A percentile compares a stretch with the other conserved stretches of the same genome.
Conservation (phyloP, 179 eudicot genomes). For the Camellia oleifera region DNA sequence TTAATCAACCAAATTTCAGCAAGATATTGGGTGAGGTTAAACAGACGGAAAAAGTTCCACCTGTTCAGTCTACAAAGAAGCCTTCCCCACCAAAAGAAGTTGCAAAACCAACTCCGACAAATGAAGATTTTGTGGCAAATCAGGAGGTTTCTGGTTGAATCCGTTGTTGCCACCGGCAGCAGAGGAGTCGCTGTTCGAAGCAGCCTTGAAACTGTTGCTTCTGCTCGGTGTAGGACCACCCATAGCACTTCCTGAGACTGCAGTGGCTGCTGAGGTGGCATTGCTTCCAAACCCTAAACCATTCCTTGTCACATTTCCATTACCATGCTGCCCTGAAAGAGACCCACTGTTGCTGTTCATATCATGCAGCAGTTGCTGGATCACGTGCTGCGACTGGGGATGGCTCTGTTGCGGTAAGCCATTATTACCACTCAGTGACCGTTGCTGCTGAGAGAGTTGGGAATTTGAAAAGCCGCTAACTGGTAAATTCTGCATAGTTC, state of each 20-base stretch:
- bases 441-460: slow-evolving; percentile 36
- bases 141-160: slow-evolving; percentile 41
- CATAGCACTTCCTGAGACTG: slow-evolving; percentile 28
- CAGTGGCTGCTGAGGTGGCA: slow-evolving; percentile 23
- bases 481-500: slow-evolving; percentile 37
- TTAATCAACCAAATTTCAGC: too few relatives aligned
- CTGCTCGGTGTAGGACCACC: slow-evolving; percentile 44
- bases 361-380: slow-evolving; percentile 65
- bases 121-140: slow-evolving; percentile 43
- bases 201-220: slow-evolving; percentile 62
- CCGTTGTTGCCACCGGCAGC: slow-evolving; percentile 46
- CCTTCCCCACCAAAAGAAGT: too few relatives aligned
- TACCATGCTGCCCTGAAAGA: slow-evolving; percentile 30
- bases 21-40: too few relatives aligned
- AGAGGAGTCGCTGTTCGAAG: slow-evolving; percentile 46
- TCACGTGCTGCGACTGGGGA: slow-evolving; percentile 53
- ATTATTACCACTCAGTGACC: slow-evolving; percentile 26
- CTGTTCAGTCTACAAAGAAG: too few relatives aligned
- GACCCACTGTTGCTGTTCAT: slow-evolving; percentile 39
- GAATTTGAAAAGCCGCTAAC: slow-evolving; percentile 36
- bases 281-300: slow-evolving; percentile 38
- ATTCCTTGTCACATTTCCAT: slow-evolving; percentile 29
- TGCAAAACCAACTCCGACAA: slow-evolving; percentile 31
- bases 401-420: slow-evolving; percentile 39
- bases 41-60: too few relatives aligned